These are phyloP conservation scores for Paecilomyces sp. DNA, from an alignment of 2,329 filamentous ascomycete genomes.

Conservation along the genomic window DNA sequence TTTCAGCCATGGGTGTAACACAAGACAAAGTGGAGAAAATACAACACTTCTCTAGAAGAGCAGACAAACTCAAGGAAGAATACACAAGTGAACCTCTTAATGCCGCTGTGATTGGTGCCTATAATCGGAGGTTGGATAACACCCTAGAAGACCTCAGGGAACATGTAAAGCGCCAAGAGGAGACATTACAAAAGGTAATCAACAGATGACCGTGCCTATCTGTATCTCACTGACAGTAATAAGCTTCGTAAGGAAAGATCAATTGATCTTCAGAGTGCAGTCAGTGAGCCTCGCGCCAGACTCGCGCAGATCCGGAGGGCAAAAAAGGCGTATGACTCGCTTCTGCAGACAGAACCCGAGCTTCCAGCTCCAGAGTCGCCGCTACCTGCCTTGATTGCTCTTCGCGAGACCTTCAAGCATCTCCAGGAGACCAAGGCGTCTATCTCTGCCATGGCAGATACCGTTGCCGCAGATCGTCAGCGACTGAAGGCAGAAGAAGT, in stretches of 20 bases:
- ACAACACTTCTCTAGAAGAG: conserved; percentile 26
- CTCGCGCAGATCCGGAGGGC: conserved; percentile 46
- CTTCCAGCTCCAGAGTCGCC: conserved; percentile 61
- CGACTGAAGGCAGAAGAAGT: conserved; percentile 39
- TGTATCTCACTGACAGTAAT: conserved; percentile 8
- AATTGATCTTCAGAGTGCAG: conserved; percentile 22
- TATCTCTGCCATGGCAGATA: conserved; percentile 39
- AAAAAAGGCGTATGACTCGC: conserved; percentile 58
- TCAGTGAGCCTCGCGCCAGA: conserved; percentile 22
- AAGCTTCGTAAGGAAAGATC: conserved; percentile 27
- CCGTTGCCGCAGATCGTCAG: conserved; percentile 30
- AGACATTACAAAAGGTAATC: conserved; percentile 40
- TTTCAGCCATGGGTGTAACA: conserved; percentile 20
- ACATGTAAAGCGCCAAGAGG: conserved; percentile 41
- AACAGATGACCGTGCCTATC: neutral
- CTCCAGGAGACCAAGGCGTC: conserved; percentile 58
- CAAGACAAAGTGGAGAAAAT: conserved; percentile 26
- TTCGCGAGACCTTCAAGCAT: conserved; percentile 59
- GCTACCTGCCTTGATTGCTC: conserved; percentile 63
- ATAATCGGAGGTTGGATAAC: conserved; percentile 47
- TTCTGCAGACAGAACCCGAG: conserved; percentile 56
- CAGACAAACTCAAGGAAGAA: conserved; percentile 26
- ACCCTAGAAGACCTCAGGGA: conserved; percentile 61
- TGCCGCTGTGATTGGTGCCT: conserved; percentile 21
- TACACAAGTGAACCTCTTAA: conserved; percentile 20